Base-by-base conservation (phyloP, 1,284 basidiomycete genomes). In the Malassezia globosa region DNA sequence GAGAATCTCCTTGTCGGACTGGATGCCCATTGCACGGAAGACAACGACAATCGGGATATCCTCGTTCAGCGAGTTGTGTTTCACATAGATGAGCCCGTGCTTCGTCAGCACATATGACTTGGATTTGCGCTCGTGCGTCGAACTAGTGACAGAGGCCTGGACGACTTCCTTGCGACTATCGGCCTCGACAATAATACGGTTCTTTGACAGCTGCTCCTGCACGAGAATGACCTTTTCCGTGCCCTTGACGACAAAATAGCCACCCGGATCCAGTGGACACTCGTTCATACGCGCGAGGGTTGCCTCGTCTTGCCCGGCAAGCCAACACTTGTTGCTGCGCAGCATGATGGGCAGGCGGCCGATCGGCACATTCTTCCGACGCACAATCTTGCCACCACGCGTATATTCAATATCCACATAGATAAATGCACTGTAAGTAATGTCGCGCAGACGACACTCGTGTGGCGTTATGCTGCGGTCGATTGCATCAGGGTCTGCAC, bases 211-310 rank as follows among this genome's bases (percentile, higher is more conserved):
- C 75, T 97, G 94, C 73, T 99, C 95, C 73, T 99, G 94, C 1
- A 97, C 92, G 51, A 99, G 78, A 59, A 99, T 97, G 64, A 99
- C 94, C 76, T 99, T 99, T 74, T 99, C 94, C 16, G 95, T 97
- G 11, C 94, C 94, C 73, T 94, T 96, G 44, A 97, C 92, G 50
- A 99, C 85, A 74, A 99, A 99, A 73, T 97, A 97, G 6, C 94
- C 94, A 18, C 94, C 94, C 2, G 94, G 94, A 75, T 99, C 95
- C 51, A 97, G 77, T 0, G 94, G 94, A 70, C 94, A 99, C 73
- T 99, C 94, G 25, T 81, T 83, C 86, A 96, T 90, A 56, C 73
- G 96, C 86, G 31, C 90, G 14, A 97, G 77, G 61, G 90, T 81
- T 19, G 80, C 79, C 52, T 90, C 85, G 13, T 76, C 81, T 64